phyloP scores from a whole-genome alignment of 352 stramenopile species.

The Pythium aphanidermatum region DNA sequence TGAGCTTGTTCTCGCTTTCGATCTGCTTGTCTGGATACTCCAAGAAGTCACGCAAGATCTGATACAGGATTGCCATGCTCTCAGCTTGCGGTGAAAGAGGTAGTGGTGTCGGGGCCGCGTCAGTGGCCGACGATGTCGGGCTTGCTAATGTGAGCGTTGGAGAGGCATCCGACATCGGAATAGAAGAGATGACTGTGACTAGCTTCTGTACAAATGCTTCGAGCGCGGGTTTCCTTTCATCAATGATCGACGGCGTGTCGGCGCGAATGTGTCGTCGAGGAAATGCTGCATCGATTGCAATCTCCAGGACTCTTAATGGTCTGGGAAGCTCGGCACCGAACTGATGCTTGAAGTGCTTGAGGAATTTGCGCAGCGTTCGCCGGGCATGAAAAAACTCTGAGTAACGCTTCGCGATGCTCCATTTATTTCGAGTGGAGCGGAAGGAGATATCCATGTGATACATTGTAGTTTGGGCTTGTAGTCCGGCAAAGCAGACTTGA shows the following conservation, averaged over 20 bases:
- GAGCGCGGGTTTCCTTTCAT: constrained; percentile 54
- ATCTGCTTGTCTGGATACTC: constrained; percentile 85
- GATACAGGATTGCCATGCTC: constrained; percentile 56
- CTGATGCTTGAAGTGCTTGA: constrained; percentile 57
- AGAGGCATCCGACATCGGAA: constrained; percentile 40
- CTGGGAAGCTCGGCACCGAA: constrained; percentile 10
- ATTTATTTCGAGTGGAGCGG: constrained; percentile 78
- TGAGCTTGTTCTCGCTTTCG: constrained; percentile 79
- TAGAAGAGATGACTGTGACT: constrained; percentile 75
- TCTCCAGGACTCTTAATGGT: constrained; percentile 46
- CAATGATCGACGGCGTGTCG: constrained; percentile 73
- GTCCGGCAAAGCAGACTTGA: constrained; percentile 46
- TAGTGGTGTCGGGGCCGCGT: neutral
- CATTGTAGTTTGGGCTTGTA: constrained; percentile 58
- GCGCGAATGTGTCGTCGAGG: constrained; percentile 64
- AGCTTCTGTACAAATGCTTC: constrained; percentile 77
- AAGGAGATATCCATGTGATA: constrained; percentile 88
- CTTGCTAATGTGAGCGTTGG: constrained; percentile 7
- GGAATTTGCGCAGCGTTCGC: constrained; percentile 48
- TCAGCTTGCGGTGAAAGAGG: constrained; percentile 24
- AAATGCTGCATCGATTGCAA: constrained; percentile 45
- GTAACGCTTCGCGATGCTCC: constrained; percentile 83
- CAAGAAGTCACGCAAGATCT: constrained; percentile 74
- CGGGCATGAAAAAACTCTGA: constrained; percentile 79
- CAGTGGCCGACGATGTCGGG: constrained; percentile 3